Evolutionary conservation across 257 asterid genomes (phyloP).

Genomic region (Cynanchum wilfordii): DNA sequence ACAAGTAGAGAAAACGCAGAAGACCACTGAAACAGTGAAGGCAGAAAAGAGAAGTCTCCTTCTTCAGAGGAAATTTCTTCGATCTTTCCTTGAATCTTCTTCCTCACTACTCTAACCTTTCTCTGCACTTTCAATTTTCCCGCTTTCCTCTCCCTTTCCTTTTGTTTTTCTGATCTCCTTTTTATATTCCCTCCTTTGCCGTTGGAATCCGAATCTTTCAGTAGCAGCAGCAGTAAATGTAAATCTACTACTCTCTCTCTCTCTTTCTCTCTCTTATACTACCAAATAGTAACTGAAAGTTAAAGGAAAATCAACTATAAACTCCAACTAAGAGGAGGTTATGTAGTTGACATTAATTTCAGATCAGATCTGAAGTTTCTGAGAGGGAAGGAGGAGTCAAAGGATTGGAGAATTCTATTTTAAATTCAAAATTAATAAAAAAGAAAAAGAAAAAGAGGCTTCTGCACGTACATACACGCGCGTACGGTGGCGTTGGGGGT

Average conservation of each 20-base stretch:
- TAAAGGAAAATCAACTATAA: constrained; percentile 16
- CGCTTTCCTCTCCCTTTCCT: constrained; percentile 36
- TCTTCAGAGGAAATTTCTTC: constrained; percentile 17
- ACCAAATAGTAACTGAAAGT: background rate
- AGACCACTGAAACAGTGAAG: background rate
- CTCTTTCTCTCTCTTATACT: background rate
- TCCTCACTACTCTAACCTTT: constrained; percentile 35
- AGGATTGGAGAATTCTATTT: background rate
- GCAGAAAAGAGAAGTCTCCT: background rate
- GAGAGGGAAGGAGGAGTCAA: too few relatives aligned
- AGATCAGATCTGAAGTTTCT: constrained; percentile 47
- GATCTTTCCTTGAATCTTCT: constrained; percentile 38
- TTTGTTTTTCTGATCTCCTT: constrained; percentile 14
- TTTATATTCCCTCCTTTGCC: constrained; percentile 24
- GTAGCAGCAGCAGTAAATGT: background rate
- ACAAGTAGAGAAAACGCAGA: background rate
- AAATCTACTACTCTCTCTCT: background rate
- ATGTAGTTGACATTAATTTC: constrained; percentile 4
- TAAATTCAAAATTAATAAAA: too few relatives aligned
- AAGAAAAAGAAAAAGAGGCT: background rate
- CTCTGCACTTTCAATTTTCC: constrained; percentile 65
- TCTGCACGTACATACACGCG: background rate
- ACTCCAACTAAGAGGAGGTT: background rate
- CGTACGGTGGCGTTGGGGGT: constrained; percentile 2
- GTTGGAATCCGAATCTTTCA: constrained; percentile 26